phyloP scores from a whole-genome alignment of 1,284 basidiomycete species.

The Pyrrhoderma noxium region DNA sequence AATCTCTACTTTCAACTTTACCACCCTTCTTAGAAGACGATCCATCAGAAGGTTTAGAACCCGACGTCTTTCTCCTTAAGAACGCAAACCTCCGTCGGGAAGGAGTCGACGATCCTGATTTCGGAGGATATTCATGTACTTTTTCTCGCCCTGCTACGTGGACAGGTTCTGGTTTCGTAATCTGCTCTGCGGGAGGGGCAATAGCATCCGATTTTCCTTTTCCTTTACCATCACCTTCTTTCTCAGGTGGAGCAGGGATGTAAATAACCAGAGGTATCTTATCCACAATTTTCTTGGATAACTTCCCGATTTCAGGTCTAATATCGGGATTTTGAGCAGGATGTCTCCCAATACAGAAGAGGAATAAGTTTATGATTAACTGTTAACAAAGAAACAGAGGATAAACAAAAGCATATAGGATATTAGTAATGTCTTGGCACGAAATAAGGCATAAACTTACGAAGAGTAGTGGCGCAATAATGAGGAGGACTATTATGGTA shows the following conservation, averaged over 20 bases:
- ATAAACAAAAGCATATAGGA: too few relatives aligned
- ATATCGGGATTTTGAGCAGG: conserved; percentile 66
- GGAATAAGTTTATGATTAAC: conserved; percentile 68
- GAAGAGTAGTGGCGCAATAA: conserved; percentile 68
- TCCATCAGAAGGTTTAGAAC: background rate
- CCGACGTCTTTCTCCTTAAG: background rate
- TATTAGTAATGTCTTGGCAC: background rate
- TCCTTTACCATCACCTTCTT: conserved; percentile 20
- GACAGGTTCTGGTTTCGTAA: conserved; percentile 36
- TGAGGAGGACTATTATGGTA: conserved; percentile 65
- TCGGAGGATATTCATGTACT: conserved; percentile 46
- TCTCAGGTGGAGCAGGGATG: conserved; percentile 67
- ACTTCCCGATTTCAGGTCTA: conserved; percentile 68
- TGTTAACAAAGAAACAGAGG: conserved; percentile 25
- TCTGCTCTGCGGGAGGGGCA: conserved; percentile 24
- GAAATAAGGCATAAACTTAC: conserved; percentile 38
- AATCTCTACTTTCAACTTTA: conserved; percentile 22
- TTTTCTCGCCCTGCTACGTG: conserved; percentile 25
- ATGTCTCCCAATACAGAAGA: conserved; percentile 70
- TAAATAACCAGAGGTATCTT: conserved; percentile 75
- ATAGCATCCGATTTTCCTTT: conserved; percentile 2
- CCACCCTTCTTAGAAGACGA: conserved; percentile 25
- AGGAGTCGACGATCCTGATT: conserved; percentile 24
- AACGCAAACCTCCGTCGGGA: conserved; percentile 27
- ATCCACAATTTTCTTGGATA: conserved; percentile 61